Conservation (phyloP, 148 eudicot species). For the Silene conica region DNA sequence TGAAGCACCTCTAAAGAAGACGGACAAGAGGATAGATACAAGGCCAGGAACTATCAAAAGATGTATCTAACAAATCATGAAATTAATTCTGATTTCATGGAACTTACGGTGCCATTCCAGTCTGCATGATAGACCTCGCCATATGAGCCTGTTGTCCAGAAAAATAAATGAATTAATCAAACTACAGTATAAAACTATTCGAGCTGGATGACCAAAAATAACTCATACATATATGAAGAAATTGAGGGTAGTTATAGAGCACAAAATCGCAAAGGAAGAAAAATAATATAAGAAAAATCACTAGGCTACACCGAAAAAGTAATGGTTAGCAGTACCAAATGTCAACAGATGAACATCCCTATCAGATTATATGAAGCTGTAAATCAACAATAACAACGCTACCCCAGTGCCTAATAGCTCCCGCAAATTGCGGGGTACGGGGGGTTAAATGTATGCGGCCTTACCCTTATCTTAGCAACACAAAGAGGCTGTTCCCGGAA, state of each 20-base stretch:
- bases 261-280: not conserved
- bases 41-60: not conserved
- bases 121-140: constrained; percentile 99
- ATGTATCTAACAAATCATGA: not conserved
- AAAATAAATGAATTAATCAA: constrained; percentile 12
- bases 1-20: not conserved
- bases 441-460: too few species aligned
- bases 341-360: constrained; percentile 9
- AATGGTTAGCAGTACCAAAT: constrained; percentile 3
- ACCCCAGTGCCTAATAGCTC: too few species aligned
- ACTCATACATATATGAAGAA: constrained; percentile 7
- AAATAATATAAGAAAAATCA: not conserved
- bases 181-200: not conserved
- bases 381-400: not conserved
- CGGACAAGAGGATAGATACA: not conserved
- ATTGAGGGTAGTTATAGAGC: not conserved
- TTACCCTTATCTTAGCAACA: too few species aligned
- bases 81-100: not conserved
- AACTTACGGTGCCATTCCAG: constrained; percentile 97
- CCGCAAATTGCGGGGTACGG: too few species aligned
- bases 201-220: constrained; percentile 2
- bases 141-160: constrained; percentile 63
- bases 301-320: constrained; percentile 1
- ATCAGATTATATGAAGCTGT: not conserved
- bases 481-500: too few species aligned